Evolutionary conservation across 305 asterid species (phyloP).

Genomic region (Euphrasia arctica): DNA sequence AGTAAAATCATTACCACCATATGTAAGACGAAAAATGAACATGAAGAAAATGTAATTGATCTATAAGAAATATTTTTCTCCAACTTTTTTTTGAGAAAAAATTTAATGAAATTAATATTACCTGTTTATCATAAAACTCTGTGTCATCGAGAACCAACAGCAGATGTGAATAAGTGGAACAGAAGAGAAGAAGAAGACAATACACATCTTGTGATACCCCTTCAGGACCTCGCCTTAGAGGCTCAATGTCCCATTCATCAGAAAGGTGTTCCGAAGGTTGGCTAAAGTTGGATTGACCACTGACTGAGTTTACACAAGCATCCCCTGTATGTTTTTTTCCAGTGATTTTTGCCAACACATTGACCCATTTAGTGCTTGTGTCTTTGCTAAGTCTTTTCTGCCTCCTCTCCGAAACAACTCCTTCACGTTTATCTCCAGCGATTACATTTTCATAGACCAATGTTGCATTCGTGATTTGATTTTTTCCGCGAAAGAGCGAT

Average conservation of each 20-base stretch:
- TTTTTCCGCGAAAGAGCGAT: constrained; percentile 45
- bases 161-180: constrained; percentile 85
- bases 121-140: constrained; percentile 97
- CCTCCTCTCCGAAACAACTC: constrained; percentile 42
- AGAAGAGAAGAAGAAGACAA: constrained; percentile 82
- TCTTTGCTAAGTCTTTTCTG: constrained; percentile 54
- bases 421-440: constrained; percentile 40
- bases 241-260: constrained; percentile 72
- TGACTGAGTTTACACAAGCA: constrained; percentile 31
- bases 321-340: constrained; percentile 55
- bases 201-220: constrained; percentile 63
- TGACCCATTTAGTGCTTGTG: constrained; percentile 71
- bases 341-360: constrained; percentile 63
- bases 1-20: constrained; percentile 17
- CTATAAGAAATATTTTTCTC: background rate
- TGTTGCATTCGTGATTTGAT: constrained; percentile 28
- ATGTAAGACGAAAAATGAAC: background rate
- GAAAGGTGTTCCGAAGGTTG: constrained; percentile 46
- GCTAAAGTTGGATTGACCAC: constrained; percentile 32
- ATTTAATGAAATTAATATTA: constrained; percentile 27
- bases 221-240: constrained; percentile 72
- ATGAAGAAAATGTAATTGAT: constrained; percentile 16
- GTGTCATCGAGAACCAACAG: constrained; percentile 87
- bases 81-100: background rate
- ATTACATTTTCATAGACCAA: constrained; percentile 31